These are phyloP conservation scores for Alternaria sp. DNA, from an alignment of 2,329 filamentous ascomycete genomes.

Conservation along the genomic window DNA sequence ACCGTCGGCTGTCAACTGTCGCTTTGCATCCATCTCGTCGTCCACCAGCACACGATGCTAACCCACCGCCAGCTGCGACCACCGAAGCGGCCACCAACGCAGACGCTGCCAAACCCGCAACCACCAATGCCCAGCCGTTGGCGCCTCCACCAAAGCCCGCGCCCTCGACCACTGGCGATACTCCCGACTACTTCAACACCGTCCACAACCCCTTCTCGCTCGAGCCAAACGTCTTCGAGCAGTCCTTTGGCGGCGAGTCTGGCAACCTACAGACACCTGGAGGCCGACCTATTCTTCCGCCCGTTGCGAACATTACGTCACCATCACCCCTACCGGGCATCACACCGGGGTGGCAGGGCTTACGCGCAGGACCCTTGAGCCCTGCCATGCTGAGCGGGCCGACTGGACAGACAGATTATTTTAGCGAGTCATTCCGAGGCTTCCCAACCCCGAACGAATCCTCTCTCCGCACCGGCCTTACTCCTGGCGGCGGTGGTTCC, in stretches of 20 bases:
- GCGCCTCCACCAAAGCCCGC: conserved; percentile 58
- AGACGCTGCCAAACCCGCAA: conserved; percentile 40
- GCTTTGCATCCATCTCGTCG: background rate
- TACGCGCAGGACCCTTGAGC: conserved; percentile 91
- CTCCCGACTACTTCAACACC: conserved; percentile 60
- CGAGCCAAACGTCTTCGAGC: conserved; percentile 96
- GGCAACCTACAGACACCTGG: conserved; percentile 71
- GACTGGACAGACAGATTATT: conserved; percentile 77
- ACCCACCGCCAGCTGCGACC: conserved; percentile 24
- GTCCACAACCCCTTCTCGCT: conserved; percentile 65
- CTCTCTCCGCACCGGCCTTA: conserved; percentile 86
- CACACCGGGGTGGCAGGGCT: conserved; percentile 82
- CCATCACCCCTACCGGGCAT: conserved; percentile 79
- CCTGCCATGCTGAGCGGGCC: conserved; percentile 96
- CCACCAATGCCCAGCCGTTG: conserved; percentile 57
- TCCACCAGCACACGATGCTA: conserved; percentile 22
- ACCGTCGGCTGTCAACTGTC: conserved; percentile 4
- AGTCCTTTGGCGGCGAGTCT: conserved; percentile 72
- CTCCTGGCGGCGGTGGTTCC: conserved; percentile 91
- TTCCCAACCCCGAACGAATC: conserved; percentile 98
- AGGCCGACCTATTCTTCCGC: conserved; percentile 78
- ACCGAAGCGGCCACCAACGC: conserved; percentile 25
- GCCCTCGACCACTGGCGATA: conserved; percentile 50
- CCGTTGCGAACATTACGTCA: conserved; percentile 88
- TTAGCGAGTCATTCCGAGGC: conserved; percentile 80